phyloP scores from a whole-genome alignment of 2,329 filamentous ascomycete species.

The Thermoascus crustaceus region DNA sequence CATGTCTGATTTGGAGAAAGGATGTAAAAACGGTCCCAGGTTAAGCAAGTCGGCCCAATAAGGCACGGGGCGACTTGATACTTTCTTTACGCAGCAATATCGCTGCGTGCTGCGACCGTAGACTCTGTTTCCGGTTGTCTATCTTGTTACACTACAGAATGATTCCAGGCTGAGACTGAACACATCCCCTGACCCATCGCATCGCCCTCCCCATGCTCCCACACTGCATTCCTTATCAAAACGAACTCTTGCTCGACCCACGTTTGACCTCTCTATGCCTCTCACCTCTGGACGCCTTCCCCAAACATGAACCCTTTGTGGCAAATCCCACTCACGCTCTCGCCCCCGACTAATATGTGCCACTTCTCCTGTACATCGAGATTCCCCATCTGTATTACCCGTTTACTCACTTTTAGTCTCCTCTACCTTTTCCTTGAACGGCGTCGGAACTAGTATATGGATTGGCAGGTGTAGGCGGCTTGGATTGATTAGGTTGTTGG shows the following conservation, averaged over 20 bases:
- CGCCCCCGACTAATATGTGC: background rate
- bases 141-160: constrained; percentile 1
- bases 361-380: background rate
- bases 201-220: background rate
- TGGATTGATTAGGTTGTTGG: too few relatives aligned
- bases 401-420: constrained; percentile 2
- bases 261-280: background rate
- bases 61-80: background rate
- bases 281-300: background rate
- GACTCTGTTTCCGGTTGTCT: background rate
- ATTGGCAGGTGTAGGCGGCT: background rate
- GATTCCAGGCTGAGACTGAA: constrained; percentile 2
- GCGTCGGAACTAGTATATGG: background rate
- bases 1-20: constrained; percentile 2
- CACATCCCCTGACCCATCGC: constrained; percentile 2
- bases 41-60: background rate
- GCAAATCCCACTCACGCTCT: background rate
- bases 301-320: background rate
- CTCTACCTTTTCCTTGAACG: background rate
- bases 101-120: background rate
- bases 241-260: background rate
- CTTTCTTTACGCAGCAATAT: background rate
- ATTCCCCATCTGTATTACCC: constrained; percentile 4
- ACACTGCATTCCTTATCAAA: background rate
- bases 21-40: background rate